These are phyloP conservation scores for Thielaviopsis populi DNA, from an alignment of 2,329 filamentous ascomycete genomes.

Conservation along the genomic window DNA sequence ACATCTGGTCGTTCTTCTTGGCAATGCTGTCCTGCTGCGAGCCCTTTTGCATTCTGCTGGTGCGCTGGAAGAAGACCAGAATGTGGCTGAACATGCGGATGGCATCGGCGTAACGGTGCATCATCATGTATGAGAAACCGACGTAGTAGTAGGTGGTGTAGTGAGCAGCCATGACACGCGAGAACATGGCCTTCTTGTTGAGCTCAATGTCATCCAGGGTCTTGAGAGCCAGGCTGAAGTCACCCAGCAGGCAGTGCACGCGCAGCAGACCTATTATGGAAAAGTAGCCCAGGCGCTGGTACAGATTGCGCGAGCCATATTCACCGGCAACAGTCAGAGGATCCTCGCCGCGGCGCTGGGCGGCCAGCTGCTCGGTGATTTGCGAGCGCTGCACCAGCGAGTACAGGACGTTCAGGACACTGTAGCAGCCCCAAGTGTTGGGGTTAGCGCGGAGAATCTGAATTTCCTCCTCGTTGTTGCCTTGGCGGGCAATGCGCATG, in stretches of 20 bases:
- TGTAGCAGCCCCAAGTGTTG: conserved; percentile 99
- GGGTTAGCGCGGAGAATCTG: conserved; percentile 86
- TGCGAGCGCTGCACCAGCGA: conserved; percentile 96
- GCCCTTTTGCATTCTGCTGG: conserved; percentile 99
- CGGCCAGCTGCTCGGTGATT: conserved; percentile 91
- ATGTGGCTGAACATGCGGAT: conserved; percentile 99
- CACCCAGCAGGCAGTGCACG: conserved; percentile 89
- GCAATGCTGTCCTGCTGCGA: conserved; percentile 95
- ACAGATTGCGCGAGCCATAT: conserved; percentile 85
- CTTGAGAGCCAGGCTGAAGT: conserved; percentile 96
- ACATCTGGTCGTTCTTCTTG: conserved; percentile 99
- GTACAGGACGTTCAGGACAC: conserved; percentile 96
- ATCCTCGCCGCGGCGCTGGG: conserved; percentile 90
- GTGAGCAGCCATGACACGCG: conserved; percentile 96
- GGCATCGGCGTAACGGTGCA: conserved; percentile 96
- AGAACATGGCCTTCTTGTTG: conserved; percentile 99
- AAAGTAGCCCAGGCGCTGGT: conserved; percentile 98
- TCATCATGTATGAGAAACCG: conserved; percentile 99
- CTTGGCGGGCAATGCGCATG: conserved; percentile 70
- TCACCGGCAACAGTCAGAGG: conserved; percentile 77
- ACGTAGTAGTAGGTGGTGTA: conserved; percentile 99
- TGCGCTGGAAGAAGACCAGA: conserved; percentile 92
- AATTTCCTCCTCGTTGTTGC: conserved; percentile 82
- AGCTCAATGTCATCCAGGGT: conserved; percentile 98
- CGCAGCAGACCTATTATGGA: conserved; percentile 94